A percentile compares a stretch with the other conserved stretches of the same genome.
phyloP scores from a whole-genome alignment of 345 rosid species.

The Bruguiera sexangula region DNA sequence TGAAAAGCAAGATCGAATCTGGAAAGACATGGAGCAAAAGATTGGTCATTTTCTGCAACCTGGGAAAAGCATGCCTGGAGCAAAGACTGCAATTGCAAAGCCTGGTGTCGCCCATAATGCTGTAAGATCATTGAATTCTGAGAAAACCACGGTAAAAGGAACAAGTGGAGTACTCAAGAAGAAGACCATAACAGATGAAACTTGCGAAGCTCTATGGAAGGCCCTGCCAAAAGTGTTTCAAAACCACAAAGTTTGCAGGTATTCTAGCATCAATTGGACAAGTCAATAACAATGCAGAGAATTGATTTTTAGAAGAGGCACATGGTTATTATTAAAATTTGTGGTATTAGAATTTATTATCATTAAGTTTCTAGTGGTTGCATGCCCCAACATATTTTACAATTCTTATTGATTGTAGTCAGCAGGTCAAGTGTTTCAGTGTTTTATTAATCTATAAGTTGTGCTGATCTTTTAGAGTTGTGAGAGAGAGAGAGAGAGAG shows the following conservation, averaged over 20 bases:
- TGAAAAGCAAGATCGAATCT: slow-evolving; percentile 34
- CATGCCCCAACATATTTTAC: background rate
- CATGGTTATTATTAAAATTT: background rate
- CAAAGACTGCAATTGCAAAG: slow-evolving; percentile 29
- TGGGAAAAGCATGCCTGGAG: slow-evolving; percentile 33
- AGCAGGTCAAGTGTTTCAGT: background rate
- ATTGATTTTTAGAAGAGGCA: background rate
- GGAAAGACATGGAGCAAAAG: slow-evolving; percentile 28
- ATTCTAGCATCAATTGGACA: background rate
- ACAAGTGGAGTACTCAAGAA: slow-evolving; percentile 26
- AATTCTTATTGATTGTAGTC: background rate
- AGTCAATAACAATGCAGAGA: background rate
- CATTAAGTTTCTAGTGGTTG: background rate
- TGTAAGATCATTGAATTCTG: slow-evolving; percentile 34
- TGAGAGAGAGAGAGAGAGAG: too few relatives aligned
- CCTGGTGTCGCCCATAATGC: slow-evolving; percentile 30
- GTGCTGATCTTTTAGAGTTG: too few relatives aligned
- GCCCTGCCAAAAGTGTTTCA: slow-evolving; percentile 67
- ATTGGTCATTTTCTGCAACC: slow-evolving; percentile 12
- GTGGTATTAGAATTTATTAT: background rate
- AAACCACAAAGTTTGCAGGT: slow-evolving; percentile 90
- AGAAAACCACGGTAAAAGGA: slow-evolving; percentile 33
- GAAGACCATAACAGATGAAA: slow-evolving; percentile 55
- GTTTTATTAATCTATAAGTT: background rate
- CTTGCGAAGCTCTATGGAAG: slow-evolving; percentile 59